Evolutionary conservation across 2,329 filamentous ascomycete genomes (phyloP).

Genomic region (Neoscytalidium dimidiatum): DNA sequence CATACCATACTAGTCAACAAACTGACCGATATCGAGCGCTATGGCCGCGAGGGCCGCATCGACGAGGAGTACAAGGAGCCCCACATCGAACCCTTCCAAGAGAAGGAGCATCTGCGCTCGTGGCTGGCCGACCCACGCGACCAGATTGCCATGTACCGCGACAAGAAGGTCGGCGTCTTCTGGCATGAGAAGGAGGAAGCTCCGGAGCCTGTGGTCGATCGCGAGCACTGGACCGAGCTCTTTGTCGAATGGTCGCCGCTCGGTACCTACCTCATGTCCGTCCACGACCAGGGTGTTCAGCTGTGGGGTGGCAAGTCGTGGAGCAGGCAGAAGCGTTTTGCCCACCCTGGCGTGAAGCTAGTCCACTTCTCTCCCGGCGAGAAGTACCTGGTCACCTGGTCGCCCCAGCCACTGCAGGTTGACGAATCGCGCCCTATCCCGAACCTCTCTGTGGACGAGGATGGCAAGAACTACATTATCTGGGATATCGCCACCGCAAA

Average conservation of each 20-base stretch:
- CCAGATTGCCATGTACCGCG: constrained; percentile 93
- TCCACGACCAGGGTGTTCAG: constrained; percentile 94
- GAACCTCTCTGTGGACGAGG: constrained; percentile 74
- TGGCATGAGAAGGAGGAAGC: constrained; percentile 97
- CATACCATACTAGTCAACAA: constrained; percentile 97
- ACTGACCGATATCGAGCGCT: constrained; percentile 95
- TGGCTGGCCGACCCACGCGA: constrained; percentile 91
- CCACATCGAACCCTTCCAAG: constrained; percentile 77
- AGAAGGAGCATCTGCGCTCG: constrained; percentile 92
- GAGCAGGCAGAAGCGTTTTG: constrained; percentile 88
- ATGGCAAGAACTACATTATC: constrained; percentile 99
- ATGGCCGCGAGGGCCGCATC: constrained; percentile 88
- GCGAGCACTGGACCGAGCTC: constrained; percentile 95
- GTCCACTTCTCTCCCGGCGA: constrained; percentile 94
- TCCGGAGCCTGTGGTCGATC: constrained; percentile 86
- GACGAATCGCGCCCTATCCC: constrained; percentile 86
- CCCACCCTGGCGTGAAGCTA: constrained; percentile 92
- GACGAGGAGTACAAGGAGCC: constrained; percentile 88
- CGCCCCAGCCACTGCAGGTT: constrained; percentile 87
- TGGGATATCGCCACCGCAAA: constrained; percentile 93
- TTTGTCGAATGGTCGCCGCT: constrained; percentile 98
- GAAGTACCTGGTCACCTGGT: constrained; percentile 96
- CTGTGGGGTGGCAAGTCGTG: constrained; percentile 92
- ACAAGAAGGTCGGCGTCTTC: constrained; percentile 89
- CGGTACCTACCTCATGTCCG: constrained; percentile 90